Percentiles rank a stretch among this genome's conserved stretches.
Conservation (phyloP, 2,329 filamentous ascomycete genomes). For the Sclerotinia trifoliorum region DNA sequence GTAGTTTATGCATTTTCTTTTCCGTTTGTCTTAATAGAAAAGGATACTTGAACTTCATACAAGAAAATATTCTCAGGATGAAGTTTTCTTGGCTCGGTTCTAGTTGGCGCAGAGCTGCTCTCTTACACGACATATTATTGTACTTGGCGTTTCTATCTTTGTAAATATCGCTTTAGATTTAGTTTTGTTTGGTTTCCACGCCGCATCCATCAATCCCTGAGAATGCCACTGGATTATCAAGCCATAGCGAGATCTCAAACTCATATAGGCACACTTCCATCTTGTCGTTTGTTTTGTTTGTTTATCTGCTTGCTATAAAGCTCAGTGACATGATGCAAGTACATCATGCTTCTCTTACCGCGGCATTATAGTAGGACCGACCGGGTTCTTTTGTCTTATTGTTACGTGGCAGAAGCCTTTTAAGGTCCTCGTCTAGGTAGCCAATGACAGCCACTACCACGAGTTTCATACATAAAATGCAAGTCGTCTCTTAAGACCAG, state of each 20-base stretch:
- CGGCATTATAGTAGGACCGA: slow-evolving; percentile 11
- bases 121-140: background rate
- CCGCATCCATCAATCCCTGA: background rate
- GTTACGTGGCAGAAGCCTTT: background rate
- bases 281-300: background rate
- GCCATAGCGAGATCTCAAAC: background rate
- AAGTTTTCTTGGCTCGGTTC: background rate
- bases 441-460: background rate
- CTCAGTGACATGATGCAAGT: background rate
- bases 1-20: background rate
- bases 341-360: background rate
- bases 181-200: background rate
- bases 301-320: background rate
- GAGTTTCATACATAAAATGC: background rate
- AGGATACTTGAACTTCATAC: background rate
- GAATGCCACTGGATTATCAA: background rate
- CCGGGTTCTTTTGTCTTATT: no score
- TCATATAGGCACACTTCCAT: background rate
- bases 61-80: background rate
- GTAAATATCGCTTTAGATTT: background rate
- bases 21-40: background rate
- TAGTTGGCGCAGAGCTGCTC: background rate
- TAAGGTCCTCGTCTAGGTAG: background rate
- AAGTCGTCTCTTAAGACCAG: background rate
- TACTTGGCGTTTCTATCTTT: background rate